Evolutionary conservation across 164 flowering plant genomes (phyloP), one percentile per base, ranked within the genome.

Genomic region (Dillenia turbinata): DNA sequence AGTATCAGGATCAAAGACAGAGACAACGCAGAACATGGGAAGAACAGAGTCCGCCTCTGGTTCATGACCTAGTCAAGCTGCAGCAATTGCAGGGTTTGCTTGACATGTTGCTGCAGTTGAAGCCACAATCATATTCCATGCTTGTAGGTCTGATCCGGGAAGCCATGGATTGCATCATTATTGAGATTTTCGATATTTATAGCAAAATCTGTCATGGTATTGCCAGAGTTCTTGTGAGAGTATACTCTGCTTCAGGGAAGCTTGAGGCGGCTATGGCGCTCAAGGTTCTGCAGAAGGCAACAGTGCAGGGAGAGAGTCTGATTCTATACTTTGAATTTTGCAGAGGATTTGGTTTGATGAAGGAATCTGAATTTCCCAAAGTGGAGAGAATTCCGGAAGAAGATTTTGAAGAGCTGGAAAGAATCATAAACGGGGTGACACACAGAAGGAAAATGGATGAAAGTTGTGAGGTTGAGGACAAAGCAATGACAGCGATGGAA

Each of bases 131-230:
- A 0, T 73, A 69, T 7, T 60, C 67, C 16, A 69, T 74, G 75
- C 59, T 52, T 2, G 71, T 16, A 1, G 57, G 9, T 7, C 63
- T 87, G 24, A 64, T 92, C 26, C 68, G 77, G 1, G 97, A 92
- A 57, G 94, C 90, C 13, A 83, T 92, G 92, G 88, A 88, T 47
- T 81, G 89, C 50, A 61, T 85, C 0, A 46, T 87, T 4, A 69
- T 82, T 2, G 99, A 95, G 72, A 77, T 92, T 13, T 89, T 84
- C 64, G 89, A 85, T 0, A 60, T 88, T 17, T 92, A 88, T 62
- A 77, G 85, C 70, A 65, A 61, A 54, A 82, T 92, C 0, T 84
- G 94, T 62, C 64, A 65, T 7, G 86, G 79, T 15, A 71, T 89
- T n/a, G 86, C 90, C 0, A 58, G 60, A 3, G 69, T 78, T 64